phyloP scores from a whole-genome alignment of 1,139 yeast genomes.

The Debaryomyces psychrophilus region DNA sequence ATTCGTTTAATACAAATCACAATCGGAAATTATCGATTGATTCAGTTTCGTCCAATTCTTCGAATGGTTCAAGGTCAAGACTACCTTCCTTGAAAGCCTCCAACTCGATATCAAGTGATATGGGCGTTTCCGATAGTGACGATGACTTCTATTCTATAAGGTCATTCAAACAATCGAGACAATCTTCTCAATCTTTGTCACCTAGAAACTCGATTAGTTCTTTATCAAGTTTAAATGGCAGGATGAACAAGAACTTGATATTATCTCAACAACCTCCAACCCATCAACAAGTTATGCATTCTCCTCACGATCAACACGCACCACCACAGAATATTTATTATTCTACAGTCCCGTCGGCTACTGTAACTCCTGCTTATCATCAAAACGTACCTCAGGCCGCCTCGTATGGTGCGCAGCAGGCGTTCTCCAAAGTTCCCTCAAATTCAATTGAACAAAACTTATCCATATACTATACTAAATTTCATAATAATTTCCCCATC shows the following conservation, averaged over 20 bases:
- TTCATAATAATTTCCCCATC: constrained; percentile 61
- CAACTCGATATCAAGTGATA: constrained; percentile 26
- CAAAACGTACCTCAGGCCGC: neutral
- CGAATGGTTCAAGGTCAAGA: constrained; percentile 33
- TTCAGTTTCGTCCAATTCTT: constrained; percentile 35
- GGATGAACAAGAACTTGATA: constrained; percentile 34
- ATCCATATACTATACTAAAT: constrained; percentile 50
- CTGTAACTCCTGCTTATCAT: neutral
- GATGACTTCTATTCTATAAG: constrained; percentile 44
- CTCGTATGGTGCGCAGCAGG: constrained; percentile 1
- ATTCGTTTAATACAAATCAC: constrained; percentile 10
- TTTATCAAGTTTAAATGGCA: constrained; percentile 49
- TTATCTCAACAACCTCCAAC: constrained; percentile 11
- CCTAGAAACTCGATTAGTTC: constrained; percentile 53
- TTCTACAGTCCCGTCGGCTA: constrained; percentile 1
- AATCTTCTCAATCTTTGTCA: constrained; percentile 35
- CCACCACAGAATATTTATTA: constrained; percentile 10
- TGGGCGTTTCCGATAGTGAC: constrained; percentile 38
- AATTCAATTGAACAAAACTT: constrained; percentile 28
- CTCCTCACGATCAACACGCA: constrained; percentile 10
- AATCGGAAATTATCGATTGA: constrained; percentile 42
- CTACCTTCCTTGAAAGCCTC: constrained; percentile 35
- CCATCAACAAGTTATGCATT: constrained; percentile 10
- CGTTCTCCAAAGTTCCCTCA: constrained; percentile 15
- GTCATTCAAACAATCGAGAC: constrained; percentile 23